Base-by-base conservation (phyloP, 2,329 filamentous ascomycete genomes). In the Sporothrix pallida region DNA sequence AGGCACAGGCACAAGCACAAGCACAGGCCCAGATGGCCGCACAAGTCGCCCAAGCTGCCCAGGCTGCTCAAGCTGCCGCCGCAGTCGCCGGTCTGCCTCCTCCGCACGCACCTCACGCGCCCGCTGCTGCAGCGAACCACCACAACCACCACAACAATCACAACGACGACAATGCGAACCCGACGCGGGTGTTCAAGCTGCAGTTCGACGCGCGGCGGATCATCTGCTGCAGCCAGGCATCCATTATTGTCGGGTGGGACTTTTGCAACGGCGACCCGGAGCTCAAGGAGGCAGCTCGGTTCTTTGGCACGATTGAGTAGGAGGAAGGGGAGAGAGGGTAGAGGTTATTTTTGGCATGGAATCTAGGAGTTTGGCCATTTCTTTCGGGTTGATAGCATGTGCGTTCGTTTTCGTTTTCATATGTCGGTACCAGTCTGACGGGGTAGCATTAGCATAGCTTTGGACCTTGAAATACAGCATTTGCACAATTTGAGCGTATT, bases 131-230 rank as follows among this genome's bases (percentile, higher is more conserved):
- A 1, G 52, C 31, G 31, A 37, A 37, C 31, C 31, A 37, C 7
- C 31, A 37, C 31, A 37, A 37, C 31, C 31, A 37, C 31, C 31
- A 37, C 31, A 37, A 37, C 31, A 37, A 37, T 37, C 31, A 37
- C 31, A 37, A 37, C 20, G 80, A 82, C 8, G 87, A 88, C 75
- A 82, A 76, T 26, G 78, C 83, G 46, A 85, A 84, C 72, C 84
- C 86, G 12, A 84, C 86, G 8, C 83, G 96, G 31, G 93, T 99
- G 2, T 99, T 98, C 86, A 99, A 99, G 82, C 86, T 98, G 50
- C 96, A 99, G 81, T 99, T 98, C 78, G 96, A 99, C 80, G 93
- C 94, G 0, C 89, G 94, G 26, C 91, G 95, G 78, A 97, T 99
- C 77, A 92, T 99, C 72, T 98, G 95, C 83, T 98, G 95, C 80